phyloP scores from a whole-genome alignment of 441 rosid species.

The Populus hybrid region DNA sequence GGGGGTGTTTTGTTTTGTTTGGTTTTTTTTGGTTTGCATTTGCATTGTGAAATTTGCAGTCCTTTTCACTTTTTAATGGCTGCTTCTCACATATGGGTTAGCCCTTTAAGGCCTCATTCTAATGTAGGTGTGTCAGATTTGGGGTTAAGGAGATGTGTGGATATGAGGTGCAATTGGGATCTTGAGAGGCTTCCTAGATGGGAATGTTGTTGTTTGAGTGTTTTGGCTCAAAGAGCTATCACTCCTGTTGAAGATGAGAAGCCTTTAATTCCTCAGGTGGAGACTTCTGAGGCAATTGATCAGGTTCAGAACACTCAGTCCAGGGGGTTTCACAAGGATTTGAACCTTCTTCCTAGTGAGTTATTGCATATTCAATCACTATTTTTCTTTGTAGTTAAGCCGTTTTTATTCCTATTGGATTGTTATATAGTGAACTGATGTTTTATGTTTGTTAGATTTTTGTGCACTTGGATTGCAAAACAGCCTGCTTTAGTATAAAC shows the following conservation, averaged over 20 bases:
- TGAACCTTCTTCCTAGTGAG: slow-evolving; percentile 77
- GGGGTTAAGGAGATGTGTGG: slow-evolving; percentile 35
- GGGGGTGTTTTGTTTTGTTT: not conserved
- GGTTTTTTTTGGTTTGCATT: not conserved
- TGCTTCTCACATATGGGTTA: slow-evolving; percentile 43
- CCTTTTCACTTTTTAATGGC: slow-evolving; percentile 39
- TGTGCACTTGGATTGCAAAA: not conserved
- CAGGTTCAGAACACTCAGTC: slow-evolving; percentile 32
- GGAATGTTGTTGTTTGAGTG: slow-evolving; percentile 44
- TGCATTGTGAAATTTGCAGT: slow-evolving; percentile 12
- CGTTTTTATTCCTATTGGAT: not conserved
- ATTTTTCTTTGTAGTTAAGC: not conserved
- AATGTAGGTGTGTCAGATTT: slow-evolving; percentile 35
- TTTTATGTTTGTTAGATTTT: not conserved
- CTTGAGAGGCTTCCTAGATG: slow-evolving; percentile 25
- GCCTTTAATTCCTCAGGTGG: slow-evolving; percentile 39
- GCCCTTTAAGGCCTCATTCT: slow-evolving; percentile 37
- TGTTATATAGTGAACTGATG: slow-evolving; percentile 5
- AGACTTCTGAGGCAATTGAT: slow-evolving; percentile 47
- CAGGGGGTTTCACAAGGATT: slow-evolving; percentile 58
- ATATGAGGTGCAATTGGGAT: slow-evolving; percentile 24
- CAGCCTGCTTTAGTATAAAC: not conserved
- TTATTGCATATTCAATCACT: slow-evolving; percentile 15
- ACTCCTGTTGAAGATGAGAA: slow-evolving; percentile 63
- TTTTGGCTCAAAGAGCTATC: slow-evolving; percentile 43